phyloP scores from a whole-genome alignment of 1,284 basidiomycete genomes.

The Austropuccinia psidii region DNA sequence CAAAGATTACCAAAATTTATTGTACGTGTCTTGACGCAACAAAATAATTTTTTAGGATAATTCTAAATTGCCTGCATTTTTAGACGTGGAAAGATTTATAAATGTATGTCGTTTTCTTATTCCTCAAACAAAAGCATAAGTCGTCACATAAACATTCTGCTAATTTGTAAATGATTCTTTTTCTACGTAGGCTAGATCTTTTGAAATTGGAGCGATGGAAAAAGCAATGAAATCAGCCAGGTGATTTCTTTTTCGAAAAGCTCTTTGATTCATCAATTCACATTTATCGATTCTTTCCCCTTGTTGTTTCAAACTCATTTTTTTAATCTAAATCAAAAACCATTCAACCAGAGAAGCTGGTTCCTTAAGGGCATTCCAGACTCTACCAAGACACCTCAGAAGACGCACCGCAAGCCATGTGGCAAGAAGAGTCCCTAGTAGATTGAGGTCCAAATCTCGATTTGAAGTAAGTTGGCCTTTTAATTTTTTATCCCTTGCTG shows the following conservation, averaged over 20 bases:
- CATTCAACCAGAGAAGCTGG: constrained; percentile 51
- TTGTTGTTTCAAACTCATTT: background rate
- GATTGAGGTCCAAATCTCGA: constrained; percentile 67
- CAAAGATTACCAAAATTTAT: background rate
- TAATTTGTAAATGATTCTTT: background rate
- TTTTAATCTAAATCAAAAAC: background rate
- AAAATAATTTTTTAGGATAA: background rate
- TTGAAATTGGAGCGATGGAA: constrained; percentile 81
- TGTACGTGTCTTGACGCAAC: background rate
- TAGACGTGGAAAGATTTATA: constrained; percentile 78
- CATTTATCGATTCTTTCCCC: background rate
- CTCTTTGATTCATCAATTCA: background rate
- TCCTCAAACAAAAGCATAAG: background rate
- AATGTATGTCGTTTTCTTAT: constrained; percentile 54
- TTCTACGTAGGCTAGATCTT: constrained; percentile 60
- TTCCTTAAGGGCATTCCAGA: constrained; percentile 78
- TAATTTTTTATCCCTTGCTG: background rate
- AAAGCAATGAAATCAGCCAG: constrained; percentile 68
- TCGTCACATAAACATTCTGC: background rate
- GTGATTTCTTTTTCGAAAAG: constrained; percentile 48
- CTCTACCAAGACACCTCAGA: constrained; percentile 75
- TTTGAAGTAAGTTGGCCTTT: constrained; percentile 58
- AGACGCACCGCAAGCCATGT: constrained; percentile 87
- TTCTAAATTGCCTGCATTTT: constrained; percentile 57
- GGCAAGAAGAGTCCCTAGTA: constrained; percentile 72